Percentiles rank a stretch among this genome's conserved stretches.
Evolutionary conservation across 2,329 filamentous ascomycete species (phyloP).

Genomic region (Fusarium transvaalense): DNA sequence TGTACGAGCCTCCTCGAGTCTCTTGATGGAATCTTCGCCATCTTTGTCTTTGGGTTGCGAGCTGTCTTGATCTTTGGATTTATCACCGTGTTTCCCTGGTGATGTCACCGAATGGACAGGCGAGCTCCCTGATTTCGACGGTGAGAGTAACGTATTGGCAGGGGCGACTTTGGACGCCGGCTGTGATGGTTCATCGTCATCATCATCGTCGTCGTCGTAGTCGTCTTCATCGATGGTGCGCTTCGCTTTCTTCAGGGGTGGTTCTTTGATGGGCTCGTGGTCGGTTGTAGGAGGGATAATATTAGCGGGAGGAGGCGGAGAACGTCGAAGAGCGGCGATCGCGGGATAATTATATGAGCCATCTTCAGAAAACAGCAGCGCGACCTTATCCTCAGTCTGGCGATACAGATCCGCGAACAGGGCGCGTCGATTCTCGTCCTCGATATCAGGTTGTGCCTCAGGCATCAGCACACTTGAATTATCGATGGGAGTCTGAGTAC

Average conservation of each 20-base stretch:
- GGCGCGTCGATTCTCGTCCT: constrained; percentile 78
- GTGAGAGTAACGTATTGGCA: constrained; percentile 72
- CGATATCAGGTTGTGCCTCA: constrained; percentile 70
- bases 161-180: constrained; percentile 65
- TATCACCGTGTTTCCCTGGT: constrained; percentile 68
- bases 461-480: constrained; percentile 65
- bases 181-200: constrained; percentile 68
- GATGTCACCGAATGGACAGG: constrained; percentile 73
- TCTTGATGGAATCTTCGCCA: constrained; percentile 90
- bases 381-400: constrained; percentile 81
- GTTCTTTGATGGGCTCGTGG: constrained; percentile 69
- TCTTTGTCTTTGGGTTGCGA: constrained; percentile 72
- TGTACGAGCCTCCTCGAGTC: constrained; percentile 90
- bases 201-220: constrained; percentile 86
- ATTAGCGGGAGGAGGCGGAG: constrained; percentile 55
- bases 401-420: constrained; percentile 83
- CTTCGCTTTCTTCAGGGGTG: constrained; percentile 79
- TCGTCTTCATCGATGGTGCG: constrained; percentile 86
- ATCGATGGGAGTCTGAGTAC: constrained; percentile 65
- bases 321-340: constrained; percentile 66
- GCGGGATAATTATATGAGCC: constrained; percentile 64
- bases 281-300: constrained; percentile 68
- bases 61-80: constrained; percentile 63
- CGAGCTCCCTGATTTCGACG: constrained; percentile 77
- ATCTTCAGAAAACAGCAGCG: constrained; percentile 76